Evolutionary conservation across 2,329 filamentous ascomycete genomes (phyloP), one percentile per base, ranked within the genome.

Genomic region (Talaromyces sp.): DNA sequence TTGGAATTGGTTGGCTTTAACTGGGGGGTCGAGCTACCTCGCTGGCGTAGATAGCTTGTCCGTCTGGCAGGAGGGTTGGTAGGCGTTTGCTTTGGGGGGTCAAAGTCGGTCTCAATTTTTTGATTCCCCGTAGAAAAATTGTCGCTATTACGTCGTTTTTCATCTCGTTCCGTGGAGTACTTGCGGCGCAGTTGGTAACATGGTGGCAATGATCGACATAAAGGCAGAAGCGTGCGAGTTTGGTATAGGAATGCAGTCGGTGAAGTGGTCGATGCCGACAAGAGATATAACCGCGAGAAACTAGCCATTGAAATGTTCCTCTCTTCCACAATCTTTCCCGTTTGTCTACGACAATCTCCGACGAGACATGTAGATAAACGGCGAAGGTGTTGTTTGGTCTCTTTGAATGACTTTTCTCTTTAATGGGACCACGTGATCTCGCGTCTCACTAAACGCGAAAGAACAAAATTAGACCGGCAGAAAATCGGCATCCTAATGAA

Each of bases 231-330:
- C 0, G 88, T 90, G 54, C 81, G 77, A 4, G 88, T 91, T 59
- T 89, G 86, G 66, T 90, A 91, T 6, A 91, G 78, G 52, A 91
- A 91, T 0, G 87, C 85, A 4, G 86, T 72, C 13, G 85, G 70
- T 6, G 82, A 64, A 32, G 56, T n/a, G n/a, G n/a, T 60, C 11
- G 58, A 54, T 49, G 55, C 49, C 51, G 67, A 56, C 54, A 61
- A 52, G 35, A 68, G 59, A 62, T 72, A 62, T 58, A 66, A 46
- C 62, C 63, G 63, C 10, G 56, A 61, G 64, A 67, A 64, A 69
- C 60, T 66, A 52, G 65, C 64, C 71, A 72, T 72, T 30, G 52
- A 10, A 27, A 3, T 43, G 36, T 19, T 13, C 11, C 3, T 20
- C 20, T 17, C 9, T 8, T 14, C 11, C 16, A 20, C 19, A 19